A percentile compares a stretch with the other conserved stretches of the same genome.
phyloP scores from a whole-genome alignment of 371 early-diverging fungal genomes.

The Mortierella sp. region DNA sequence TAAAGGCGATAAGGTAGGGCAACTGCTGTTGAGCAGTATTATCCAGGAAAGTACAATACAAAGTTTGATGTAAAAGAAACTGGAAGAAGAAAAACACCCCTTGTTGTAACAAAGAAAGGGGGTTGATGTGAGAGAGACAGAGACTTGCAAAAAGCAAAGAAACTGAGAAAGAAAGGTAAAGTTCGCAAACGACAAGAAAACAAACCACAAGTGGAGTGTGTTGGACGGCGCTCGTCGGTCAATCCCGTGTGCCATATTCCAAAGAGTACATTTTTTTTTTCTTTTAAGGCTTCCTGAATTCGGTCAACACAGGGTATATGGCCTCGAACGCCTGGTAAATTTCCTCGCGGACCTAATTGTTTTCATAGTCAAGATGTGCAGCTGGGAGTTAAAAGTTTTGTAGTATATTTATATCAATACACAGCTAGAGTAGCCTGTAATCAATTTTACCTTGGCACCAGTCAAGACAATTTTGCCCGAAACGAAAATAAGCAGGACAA shows the following conservation, averaged over 20 bases:
- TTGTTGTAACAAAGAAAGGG: neutral
- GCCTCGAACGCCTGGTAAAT: conserved; percentile 99
- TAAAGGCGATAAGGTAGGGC: neutral
- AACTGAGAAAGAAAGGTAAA: neutral
- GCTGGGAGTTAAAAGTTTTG: neutral
- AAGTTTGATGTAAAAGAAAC: neutral
- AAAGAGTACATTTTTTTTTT: neutral
- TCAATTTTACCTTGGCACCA: conserved; percentile 93
- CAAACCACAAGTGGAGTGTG: neutral
- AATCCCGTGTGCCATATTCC: neutral
- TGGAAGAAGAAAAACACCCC: neutral
- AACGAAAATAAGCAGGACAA: conserved; percentile 99
- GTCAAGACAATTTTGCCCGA: conserved; percentile 99
- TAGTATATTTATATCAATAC: too few relatives aligned
- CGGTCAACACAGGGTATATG: conserved; percentile 99
- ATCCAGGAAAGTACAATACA: neutral
- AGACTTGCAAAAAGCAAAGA: neutral
- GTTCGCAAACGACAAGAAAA: neutral
- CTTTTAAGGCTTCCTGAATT: conserved; percentile 84
- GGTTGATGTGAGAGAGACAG: neutral
- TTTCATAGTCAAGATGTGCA: neutral
- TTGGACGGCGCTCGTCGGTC: neutral
- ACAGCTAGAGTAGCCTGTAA: neutral
- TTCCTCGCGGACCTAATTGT: conserved; percentile 89
- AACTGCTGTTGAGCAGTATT: neutral